Conservation (phyloP, 148 eudicot species). For the Spergularia bocconei region DNA sequence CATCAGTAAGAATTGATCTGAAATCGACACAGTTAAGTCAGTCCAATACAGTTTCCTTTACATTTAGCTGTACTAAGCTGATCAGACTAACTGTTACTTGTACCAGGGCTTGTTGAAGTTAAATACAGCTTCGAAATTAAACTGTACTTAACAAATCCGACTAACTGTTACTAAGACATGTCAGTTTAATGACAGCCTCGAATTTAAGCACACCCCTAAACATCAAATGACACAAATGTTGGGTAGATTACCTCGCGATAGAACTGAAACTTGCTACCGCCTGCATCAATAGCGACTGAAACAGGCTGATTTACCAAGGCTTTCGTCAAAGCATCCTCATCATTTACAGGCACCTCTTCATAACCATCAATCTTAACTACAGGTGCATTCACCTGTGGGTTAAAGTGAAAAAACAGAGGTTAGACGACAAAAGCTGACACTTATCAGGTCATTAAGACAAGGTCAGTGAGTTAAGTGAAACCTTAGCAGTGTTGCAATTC, state of each 20-base stretch:
- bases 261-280: slow-evolving; percentile 58
- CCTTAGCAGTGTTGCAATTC: slow-evolving; percentile 54
- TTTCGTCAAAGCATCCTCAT: slow-evolving; percentile 63
- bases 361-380: slow-evolving; percentile 66
- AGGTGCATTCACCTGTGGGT: slow-evolving; percentile 50
- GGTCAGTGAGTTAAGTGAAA: slow-evolving; percentile 2
- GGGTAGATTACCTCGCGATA: slow-evolving; percentile 53
- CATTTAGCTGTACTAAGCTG: too few species aligned
- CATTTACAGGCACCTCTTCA: slow-evolving; percentile 60
- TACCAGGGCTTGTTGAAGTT: too few species aligned
- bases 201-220: too few species aligned
- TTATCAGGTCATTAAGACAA: neutral
- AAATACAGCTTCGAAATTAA: too few species aligned
- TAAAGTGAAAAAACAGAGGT: neutral
- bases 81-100: too few species aligned
- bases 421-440: neutral
- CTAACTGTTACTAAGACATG: too few species aligned
- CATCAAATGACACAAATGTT: neutral
- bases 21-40: neutral
- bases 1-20: neutral
- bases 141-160: too few species aligned
- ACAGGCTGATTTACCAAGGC: slow-evolving; percentile 82
- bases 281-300: slow-evolving; percentile 64
- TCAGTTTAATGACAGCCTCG: too few species aligned
- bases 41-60: too few species aligned